phyloP scores from a whole-genome alignment of 257 asterid genomes.

The Penstemon barbatus region DNA sequence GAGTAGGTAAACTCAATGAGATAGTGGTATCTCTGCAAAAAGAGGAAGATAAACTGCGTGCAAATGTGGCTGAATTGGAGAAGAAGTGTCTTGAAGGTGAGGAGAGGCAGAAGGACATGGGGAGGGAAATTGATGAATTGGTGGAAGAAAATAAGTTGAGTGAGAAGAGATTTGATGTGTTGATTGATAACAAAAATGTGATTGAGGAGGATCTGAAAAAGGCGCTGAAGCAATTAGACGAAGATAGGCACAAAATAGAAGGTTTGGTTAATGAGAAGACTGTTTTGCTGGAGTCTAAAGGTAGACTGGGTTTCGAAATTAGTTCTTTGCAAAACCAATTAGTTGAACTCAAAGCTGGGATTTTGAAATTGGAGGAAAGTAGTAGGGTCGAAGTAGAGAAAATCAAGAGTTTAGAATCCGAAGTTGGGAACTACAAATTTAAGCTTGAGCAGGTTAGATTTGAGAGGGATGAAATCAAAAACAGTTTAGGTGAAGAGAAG shows the following conservation, averaged over 20 bases:
- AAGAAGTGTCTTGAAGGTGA: constrained; percentile 43
- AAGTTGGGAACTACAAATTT: constrained; percentile 35
- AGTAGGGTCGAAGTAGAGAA: constrained; percentile 34
- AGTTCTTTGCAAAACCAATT: constrained; percentile 44
- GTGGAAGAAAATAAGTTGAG: constrained; percentile 42
- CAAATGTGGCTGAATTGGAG: constrained; percentile 56
- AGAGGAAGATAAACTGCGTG: constrained; percentile 44
- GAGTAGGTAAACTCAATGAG: constrained; percentile 44
- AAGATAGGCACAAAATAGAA: constrained; percentile 34
- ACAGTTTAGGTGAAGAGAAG: constrained; percentile 44
- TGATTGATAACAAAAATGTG: constrained; percentile 46
- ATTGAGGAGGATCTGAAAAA: constrained; percentile 46
- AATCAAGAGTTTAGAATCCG: constrained; percentile 44
- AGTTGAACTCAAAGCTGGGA: constrained; percentile 35
- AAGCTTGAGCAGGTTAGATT: constrained; percentile 38
- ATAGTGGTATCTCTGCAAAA: constrained; percentile 39
- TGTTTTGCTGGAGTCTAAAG: constrained; percentile 42
- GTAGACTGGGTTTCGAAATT: constrained; percentile 39
- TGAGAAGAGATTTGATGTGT: constrained; percentile 39
- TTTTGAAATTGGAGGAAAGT: constrained; percentile 40
- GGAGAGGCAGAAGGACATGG: constrained; percentile 57
- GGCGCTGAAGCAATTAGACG: constrained; percentile 38
- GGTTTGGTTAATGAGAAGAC: constrained; percentile 45
- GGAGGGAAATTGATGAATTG: constrained; percentile 41
- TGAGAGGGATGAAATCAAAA: constrained; percentile 44